Evolutionary conservation across 495 filamentous ascomycete species (phyloP).

Genomic region (Letharia lupina): DNA sequence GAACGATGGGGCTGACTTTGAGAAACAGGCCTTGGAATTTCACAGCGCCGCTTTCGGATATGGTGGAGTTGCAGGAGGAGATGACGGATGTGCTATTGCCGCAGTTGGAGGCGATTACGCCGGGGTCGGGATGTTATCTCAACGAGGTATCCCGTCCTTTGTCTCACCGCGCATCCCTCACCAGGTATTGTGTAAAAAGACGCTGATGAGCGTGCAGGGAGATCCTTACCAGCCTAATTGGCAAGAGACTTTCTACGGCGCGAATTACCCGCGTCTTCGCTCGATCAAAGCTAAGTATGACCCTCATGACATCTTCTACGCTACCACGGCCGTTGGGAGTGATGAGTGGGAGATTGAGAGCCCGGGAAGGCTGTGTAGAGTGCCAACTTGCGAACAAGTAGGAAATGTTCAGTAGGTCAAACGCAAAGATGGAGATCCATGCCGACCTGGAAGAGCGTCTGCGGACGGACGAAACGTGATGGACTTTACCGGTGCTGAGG

Average conservation of each 20-base stretch:
- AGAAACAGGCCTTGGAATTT: conserved; percentile 4
- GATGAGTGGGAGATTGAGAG: conserved; percentile 38
- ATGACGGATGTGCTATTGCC: conserved; percentile 17
- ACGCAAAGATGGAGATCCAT: not conserved
- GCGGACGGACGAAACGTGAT: no score
- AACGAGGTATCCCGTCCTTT: conserved; percentile 31
- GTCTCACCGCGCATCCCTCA: not conserved
- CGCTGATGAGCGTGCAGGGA: conserved; percentile 20
- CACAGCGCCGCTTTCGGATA: conserved; percentile 7
- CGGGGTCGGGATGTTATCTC: conserved; percentile 37
- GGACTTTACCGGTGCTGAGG: no score
- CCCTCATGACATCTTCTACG: conserved; percentile 48
- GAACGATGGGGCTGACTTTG: no score
- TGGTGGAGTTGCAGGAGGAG: conserved; percentile 4
- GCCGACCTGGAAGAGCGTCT: no score
- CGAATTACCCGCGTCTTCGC: conserved; percentile 43
- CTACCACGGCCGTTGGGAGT: conserved; percentile 44
- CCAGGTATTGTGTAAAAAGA: not conserved
- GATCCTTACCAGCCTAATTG: conserved; percentile 57
- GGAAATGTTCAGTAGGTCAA: not conserved
- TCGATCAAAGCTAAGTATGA: conserved; percentile 47
- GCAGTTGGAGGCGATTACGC: conserved; percentile 27
- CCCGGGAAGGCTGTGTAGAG: conserved; percentile 33
- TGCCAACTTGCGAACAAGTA: not conserved
- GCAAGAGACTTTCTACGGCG: conserved; percentile 54